Evolutionary conservation across 352 stramenopile genomes (phyloP), one percentile per base, ranked within the genome.

Genomic region (Salisapilia sapeloensis): DNA sequence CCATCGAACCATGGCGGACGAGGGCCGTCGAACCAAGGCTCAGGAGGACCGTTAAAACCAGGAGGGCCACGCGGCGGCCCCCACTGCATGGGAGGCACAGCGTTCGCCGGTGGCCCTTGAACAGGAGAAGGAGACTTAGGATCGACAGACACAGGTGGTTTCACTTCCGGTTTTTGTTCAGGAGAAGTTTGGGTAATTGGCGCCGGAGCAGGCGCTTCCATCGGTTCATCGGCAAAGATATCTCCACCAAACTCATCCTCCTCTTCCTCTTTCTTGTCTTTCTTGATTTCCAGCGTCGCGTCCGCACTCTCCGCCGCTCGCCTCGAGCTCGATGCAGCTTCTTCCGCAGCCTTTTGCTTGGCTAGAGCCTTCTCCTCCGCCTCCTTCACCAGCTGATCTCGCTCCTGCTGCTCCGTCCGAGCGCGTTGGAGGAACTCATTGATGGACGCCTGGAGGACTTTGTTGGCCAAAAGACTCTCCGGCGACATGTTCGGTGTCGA

Each of bases 221-320:
- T 37, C 4, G 52, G 24, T 13, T 65, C 54, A 6, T 63, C 63
- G 4, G 44, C 70, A 33, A 84, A 90, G 44, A 90, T 80, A 43
- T 90, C 74, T 11, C 74, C 74, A 5, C 74, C 74, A 44, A 90
- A 85, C 39, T 85, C 74, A 39, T 90, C 74, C 38, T 90, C 72
- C 2, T 61, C 62, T 3, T 81, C 71, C 6, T 67, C 58, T 31
- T 86, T 86, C 44, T 79, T 85, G n/a, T 53, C 52, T 30, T 84
- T 85, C 38, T 86, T 90, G 35, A 87, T 90, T 27, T 85, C 74
- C 4, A 90, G 33, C 8, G 65, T 80, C n/a, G 69, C 71, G 37
- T 87, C 74, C 3, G 74, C 74, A n/a, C 53, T 84, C 22, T 84
- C 66, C 2, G 60, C 71, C 2, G 60, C 48, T 9, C 69, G 59